Evolutionary conservation across 371 early-diverging fungal species (phyloP), one percentile per base, ranked within the genome.

Genomic region (Zopfochytrium polystomum): DNA sequence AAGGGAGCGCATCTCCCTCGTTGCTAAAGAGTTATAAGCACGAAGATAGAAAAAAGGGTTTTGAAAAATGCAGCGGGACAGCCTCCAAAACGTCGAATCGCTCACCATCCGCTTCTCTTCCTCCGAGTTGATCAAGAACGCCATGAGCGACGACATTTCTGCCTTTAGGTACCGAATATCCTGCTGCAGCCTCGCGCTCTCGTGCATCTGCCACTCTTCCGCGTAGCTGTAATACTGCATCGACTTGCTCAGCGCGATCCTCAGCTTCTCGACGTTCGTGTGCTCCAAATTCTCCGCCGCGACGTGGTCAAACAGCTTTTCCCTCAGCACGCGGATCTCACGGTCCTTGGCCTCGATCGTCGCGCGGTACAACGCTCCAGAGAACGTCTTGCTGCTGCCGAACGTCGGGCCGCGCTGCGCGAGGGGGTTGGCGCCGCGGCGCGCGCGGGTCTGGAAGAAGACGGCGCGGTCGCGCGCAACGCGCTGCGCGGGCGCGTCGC

Each of bases 201-300:
- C 79, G 9, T 42, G 47, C 33, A 49, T 55, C 59, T 78, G 79
- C 80, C 80, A 80, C 51, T 78, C 77, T 62, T 80, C 80, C 15
- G 80, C 80, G 51, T 67, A 75, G 26, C 64, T 61, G 53, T 78
- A 78, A 60, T 72, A 80, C 34, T 71, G 60, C 58, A 78, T 71
- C 4, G 72, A 65, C 50, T 66, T 64, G 38, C 65, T 71, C 20
- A 80, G 55, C 0, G 79, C 80, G 0, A 42, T 52, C 42, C 70
- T 46, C 34, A 80, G 51, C 58, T 72, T 67, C 62, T 76, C 54
- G 20, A 74, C 71, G 53, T 75, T 75, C 1, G 33, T 47, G 4
- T 59, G 59, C 55, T 73, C 74, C 5, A 30, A 13, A 43, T 63
- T 50, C 53, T 68, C 68, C 29, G 50, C 20, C 15, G 50, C 27